Base-by-base conservation (phyloP, 352 stramenopile genomes). In the Thalassiosira livingstoniorum region DNA sequence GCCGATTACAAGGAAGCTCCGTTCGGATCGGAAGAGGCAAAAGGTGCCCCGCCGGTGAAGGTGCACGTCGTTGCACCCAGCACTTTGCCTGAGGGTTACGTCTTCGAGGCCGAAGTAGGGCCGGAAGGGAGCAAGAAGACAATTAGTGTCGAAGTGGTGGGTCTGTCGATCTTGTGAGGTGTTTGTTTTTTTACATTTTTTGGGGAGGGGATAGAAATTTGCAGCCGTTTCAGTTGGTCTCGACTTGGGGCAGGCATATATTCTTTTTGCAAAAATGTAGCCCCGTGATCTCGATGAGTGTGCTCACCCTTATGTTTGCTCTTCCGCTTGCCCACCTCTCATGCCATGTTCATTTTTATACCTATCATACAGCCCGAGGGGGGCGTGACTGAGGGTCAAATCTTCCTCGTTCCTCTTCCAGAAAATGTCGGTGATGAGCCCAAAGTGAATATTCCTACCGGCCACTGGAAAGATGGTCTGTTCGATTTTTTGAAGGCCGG, bases 401-500 rank as follows among this genome's bases (percentile, higher is more conserved):
- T 88, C 15, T 94, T 95, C 70, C 75, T 92, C 34, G 72, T 80
- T 42, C 82, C 83, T 0, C 63, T 95, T 47, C 87, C 87, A 25
- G 80, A 87, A 54, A 84, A 83, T 42, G 72, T 66, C 25, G 70
- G 75, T 31, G 73, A 64, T 7, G 70, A 82, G 34, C 83, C 84
- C 29, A 75, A 76, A 13, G 67, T 93, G 15, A 82, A 87, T 32
- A 82, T 89, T 42, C 91, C 89, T 10, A 91, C 84, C 2, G 91
- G 91, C 27, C 42, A 47, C 47, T 95, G 91, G 91, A 94, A 95
- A 70, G 89, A 94, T 78, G 88, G 85, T 25, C 55, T 89, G 15
- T 94, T 78, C 63, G 88, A 92, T 53, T 86, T 82, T 31, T 86
- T 80, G 35, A 87, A 79, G 18, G 69, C 65, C 7, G 91, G 91